A percentile compares a stretch with the other conserved stretches of the same genome.
Evolutionary conservation across 2,329 filamentous ascomycete species (phyloP).

Genomic region (Nigrospora sphaerica): DNA sequence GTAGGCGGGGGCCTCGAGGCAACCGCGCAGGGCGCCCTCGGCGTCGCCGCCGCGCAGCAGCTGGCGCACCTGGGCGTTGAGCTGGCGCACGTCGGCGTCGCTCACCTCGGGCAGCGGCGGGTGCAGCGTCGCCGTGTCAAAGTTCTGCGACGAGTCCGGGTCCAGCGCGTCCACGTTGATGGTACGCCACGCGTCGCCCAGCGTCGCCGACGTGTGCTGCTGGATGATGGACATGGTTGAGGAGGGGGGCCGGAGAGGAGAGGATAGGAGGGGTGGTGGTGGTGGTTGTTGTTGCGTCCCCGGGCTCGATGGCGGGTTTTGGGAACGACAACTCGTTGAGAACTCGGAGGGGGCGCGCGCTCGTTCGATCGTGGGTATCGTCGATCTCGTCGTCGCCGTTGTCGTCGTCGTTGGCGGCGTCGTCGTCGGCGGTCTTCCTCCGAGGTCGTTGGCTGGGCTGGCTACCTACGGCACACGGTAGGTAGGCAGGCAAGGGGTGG

Average conservation of each 20-base stretch:
- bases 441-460: no score
- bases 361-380: no score
- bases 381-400: no score
- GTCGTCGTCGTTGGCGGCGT: no score
- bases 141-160: slow-evolving; percentile 85
- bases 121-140: slow-evolving; percentile 77
- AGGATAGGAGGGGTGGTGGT: background rate
- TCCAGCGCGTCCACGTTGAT: slow-evolving; percentile 92
- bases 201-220: slow-evolving; percentile 52
- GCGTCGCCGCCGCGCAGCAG: slow-evolving; percentile 79
- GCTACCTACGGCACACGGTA: no score
- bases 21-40: slow-evolving; percentile 78
- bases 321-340: no score
- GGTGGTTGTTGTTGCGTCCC: background rate
- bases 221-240: slow-evolving; percentile 58
- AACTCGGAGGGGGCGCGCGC: no score
- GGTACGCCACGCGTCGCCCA: slow-evolving; percentile 68
- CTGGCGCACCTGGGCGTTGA: slow-evolving; percentile 79
- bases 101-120: slow-evolving; percentile 68
- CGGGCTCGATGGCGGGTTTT: no score
- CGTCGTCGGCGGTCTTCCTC: no score
- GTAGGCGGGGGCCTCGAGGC: slow-evolving; percentile 80
- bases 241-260: background rate
- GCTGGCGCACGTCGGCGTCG: slow-evolving; percentile 70
- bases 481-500: no score